A percentile compares a stretch with the other conserved stretches of the same genome.
These are phyloP conservation scores for Cladophialophora bantiana DNA, from an alignment of 2,329 filamentous ascomycete genomes.

Conservation along the genomic window DNA sequence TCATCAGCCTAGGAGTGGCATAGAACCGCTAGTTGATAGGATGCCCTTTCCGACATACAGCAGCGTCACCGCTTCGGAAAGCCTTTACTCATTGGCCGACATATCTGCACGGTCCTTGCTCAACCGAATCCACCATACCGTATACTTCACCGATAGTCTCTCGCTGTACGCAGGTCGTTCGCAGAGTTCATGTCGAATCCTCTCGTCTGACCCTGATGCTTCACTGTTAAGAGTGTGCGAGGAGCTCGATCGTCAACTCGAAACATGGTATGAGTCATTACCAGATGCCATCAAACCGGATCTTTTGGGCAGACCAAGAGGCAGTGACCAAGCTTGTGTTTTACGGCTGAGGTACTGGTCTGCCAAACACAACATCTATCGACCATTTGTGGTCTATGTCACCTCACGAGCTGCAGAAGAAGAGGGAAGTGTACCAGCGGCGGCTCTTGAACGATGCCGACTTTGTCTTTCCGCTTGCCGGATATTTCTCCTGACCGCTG, in stretches of 20 bases:
- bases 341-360: conserved; percentile 20
- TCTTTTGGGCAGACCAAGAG: conserved; percentile 6
- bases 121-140: conserved; percentile 17
- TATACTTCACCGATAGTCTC: conserved; percentile 18
- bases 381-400: conserved; percentile 15
- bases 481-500: not conserved
- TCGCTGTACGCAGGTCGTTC: conserved; percentile 9
- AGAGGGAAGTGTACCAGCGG: not conserved
- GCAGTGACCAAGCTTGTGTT: conserved; percentile 13
- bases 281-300: conserved; percentile 10
- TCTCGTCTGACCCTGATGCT: conserved; percentile 9
- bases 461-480: conserved; percentile 5
- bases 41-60: conserved; percentile 19
- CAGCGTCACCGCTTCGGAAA: conserved; percentile 1
- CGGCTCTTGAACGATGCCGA: conserved; percentile 5
- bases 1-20: conserved; percentile 24
- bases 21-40: conserved; percentile 18
- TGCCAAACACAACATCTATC: conserved; percentile 21
- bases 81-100: conserved; percentile 20
- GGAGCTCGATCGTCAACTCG: conserved; percentile 18
- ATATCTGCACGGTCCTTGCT: conserved; percentile 19
- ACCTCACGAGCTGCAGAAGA: conserved; percentile 7
- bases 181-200: not conserved
- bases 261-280: conserved; percentile 18
- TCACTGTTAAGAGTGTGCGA: conserved; percentile 14